These are phyloP conservation scores for Talaromyces funiculosus DNA, from an alignment of 2,329 filamentous ascomycete species.

Conservation along the genomic window DNA sequence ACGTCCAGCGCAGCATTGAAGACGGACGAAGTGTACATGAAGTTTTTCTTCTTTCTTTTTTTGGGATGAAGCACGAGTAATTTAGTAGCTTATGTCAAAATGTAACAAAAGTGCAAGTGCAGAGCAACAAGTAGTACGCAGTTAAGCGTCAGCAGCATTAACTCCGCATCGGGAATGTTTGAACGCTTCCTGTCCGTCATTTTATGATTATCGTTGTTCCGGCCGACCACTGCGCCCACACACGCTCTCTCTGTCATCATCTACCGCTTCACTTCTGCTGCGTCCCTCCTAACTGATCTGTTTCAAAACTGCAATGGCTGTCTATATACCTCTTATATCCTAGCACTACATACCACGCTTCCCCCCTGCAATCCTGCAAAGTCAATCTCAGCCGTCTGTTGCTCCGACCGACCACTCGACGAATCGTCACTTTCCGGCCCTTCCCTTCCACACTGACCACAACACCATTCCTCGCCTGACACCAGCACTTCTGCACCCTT, in stretches of 20 bases:
- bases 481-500: slow-evolving; percentile 9
- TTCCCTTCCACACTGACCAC: slow-evolving; percentile 1
- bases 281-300: neutral
- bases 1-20: neutral
- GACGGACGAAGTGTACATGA: too few species aligned
- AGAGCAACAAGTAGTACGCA: neutral
- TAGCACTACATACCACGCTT: neutral
- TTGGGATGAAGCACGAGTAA: neutral
- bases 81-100: neutral
- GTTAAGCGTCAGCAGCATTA: neutral
- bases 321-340: neutral
- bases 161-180: slow-evolving; percentile 2
- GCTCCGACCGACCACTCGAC: slow-evolving; percentile 12
- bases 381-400: slow-evolving; percentile 1
- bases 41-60: too few species aligned
- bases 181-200: neutral
- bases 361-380: neutral
- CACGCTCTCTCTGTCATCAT: neutral
- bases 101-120: neutral
- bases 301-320: neutral
- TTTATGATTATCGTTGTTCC: slow-evolving; percentile 14
- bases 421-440: slow-evolving; percentile 10
- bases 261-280: neutral
- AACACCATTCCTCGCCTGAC: neutral
- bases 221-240: slow-evolving; percentile 11